phyloP scores from a whole-genome alignment of 2,329 filamentous ascomycete species.

The Phialophora macrospora region DNA sequence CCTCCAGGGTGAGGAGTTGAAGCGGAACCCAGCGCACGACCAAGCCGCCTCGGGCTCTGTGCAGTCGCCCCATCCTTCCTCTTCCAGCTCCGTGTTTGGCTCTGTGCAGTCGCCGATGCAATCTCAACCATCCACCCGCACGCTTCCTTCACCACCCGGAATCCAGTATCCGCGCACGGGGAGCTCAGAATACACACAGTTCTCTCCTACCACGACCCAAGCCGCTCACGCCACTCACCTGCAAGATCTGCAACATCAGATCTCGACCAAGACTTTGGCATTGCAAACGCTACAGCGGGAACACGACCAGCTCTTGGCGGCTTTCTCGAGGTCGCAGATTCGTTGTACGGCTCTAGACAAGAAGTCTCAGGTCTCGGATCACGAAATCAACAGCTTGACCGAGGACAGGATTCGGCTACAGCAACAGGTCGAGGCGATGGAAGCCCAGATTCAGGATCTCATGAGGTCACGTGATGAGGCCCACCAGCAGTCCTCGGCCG shows the following conservation, averaged over 20 bases:
- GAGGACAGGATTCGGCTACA: constrained; percentile 58
- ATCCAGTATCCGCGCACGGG: constrained; percentile 30
- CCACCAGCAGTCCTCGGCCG: constrained; percentile 48
- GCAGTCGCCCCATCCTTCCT: constrained; percentile 34
- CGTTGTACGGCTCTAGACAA: constrained; percentile 57
- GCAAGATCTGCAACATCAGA: constrained; percentile 59
- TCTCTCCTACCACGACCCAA: constrained; percentile 26
- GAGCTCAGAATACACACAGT: constrained; percentile 25
- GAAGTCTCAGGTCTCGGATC: constrained; percentile 57
- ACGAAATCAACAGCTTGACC: constrained; percentile 58
- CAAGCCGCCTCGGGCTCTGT: constrained; percentile 23
- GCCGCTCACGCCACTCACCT: constrained; percentile 49
- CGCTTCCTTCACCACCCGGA: constrained; percentile 39
- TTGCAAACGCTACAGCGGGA: constrained; percentile 60
- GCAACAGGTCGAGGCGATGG: constrained; percentile 54
- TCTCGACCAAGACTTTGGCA: constrained; percentile 59
- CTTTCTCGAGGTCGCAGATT: constrained; percentile 52
- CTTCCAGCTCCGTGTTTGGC: constrained; percentile 30
- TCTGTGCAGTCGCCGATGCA: constrained; percentile 34
- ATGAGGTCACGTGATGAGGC: constrained; percentile 55
- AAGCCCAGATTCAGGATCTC: constrained; percentile 56
- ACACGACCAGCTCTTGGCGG: constrained; percentile 59
- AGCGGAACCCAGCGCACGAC: constrained; percentile 26
- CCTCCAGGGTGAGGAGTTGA: constrained; percentile 31
- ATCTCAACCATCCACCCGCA: constrained; percentile 32